A percentile compares a stretch with the other conserved stretches of the same genome.
phyloP scores from a whole-genome alignment of 202 grass and related monocot genomes.

The Brachypodium distachyon region DNA sequence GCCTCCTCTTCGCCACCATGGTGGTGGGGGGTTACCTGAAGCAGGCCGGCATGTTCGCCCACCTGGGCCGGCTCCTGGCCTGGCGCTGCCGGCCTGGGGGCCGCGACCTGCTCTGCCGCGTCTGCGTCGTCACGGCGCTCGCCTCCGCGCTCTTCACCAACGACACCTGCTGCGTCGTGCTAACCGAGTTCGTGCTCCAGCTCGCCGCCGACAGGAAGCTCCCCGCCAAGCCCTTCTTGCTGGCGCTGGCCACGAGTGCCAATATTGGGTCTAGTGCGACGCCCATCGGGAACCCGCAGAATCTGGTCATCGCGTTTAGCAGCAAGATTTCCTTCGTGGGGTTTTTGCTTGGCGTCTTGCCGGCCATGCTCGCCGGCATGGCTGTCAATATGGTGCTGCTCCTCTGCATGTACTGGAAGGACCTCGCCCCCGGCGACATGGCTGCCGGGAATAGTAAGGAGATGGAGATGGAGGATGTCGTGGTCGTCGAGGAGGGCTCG shows the following conservation, averaged over 20 bases:
- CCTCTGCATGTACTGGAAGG: conserved; percentile 71
- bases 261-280: conserved; percentile 87
- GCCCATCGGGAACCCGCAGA: conserved; percentile 97
- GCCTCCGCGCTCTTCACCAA: conserved; percentile 88
- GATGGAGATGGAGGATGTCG: conserved; percentile 29
- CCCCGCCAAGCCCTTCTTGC: conserved; percentile 70
- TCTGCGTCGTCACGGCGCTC: conserved; percentile 84
- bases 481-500: conserved; percentile 44
- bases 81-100: conserved; percentile 81
- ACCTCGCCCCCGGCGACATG: conserved; percentile 26
- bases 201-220: conserved; percentile 72
- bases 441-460: not conserved
- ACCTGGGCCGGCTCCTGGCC: conserved; percentile 66
- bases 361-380: conserved; percentile 81
- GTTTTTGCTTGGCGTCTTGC: conserved; percentile 59
- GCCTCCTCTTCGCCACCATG: conserved; percentile 94
- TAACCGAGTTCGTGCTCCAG: conserved; percentile 78
- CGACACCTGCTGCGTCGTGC: conserved; percentile 92
- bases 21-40: conserved; percentile 92
- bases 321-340: conserved; percentile 66
- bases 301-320: conserved; percentile 79
- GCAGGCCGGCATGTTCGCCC: conserved; percentile 72
- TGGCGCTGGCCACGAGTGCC: conserved; percentile 85
- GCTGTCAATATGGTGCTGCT: conserved; percentile 54
- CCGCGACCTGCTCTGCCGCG: conserved; percentile 75